phyloP scores from a whole-genome alignment of 1,284 basidiomycete species.

The Fomitiporia mediterranea region DNA sequence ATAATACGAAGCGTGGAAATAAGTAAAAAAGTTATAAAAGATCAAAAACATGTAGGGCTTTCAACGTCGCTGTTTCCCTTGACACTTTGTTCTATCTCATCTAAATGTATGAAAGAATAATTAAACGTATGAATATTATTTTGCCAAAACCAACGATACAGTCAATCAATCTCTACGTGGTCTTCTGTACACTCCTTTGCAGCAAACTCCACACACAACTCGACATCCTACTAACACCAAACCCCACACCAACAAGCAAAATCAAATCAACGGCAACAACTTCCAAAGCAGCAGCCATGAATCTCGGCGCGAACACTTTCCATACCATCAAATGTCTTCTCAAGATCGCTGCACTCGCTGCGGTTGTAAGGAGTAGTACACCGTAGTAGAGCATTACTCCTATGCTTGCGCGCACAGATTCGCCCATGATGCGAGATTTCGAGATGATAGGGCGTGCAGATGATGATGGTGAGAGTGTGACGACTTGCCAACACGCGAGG shows the following conservation, averaged over 20 bases:
- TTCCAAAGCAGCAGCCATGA: conserved; percentile 69
- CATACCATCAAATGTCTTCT: conserved; percentile 96
- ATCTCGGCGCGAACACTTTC: conserved; percentile 96
- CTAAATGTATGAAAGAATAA: no score
- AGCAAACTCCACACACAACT: neutral
- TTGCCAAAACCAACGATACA: no score
- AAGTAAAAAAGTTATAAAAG: no score
- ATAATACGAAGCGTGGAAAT: no score
- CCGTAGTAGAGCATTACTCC: conserved; percentile 71
- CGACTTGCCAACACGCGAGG: conserved; percentile 85
- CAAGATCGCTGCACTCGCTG: conserved; percentile 72
- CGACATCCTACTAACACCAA: conserved; percentile 32
- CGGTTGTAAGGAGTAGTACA: conserved; percentile 63
- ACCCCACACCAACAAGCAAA: conserved; percentile 44
- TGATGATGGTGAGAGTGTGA: conserved; percentile 39
- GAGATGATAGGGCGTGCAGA: conserved; percentile 21
- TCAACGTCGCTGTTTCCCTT: no score
- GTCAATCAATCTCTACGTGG: neutral
- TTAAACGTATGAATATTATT: no score
- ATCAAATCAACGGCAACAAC: conserved; percentile 54
- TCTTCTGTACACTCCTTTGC: neutral
- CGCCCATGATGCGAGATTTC: conserved; percentile 28
- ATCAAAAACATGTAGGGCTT: no score
- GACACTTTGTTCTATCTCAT: no score
- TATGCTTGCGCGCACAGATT: conserved; percentile 48